Evolutionary conservation across 192 early-diverging fungal genomes (phyloP).

Genomic region (Cetraspora pellucida): DNA sequence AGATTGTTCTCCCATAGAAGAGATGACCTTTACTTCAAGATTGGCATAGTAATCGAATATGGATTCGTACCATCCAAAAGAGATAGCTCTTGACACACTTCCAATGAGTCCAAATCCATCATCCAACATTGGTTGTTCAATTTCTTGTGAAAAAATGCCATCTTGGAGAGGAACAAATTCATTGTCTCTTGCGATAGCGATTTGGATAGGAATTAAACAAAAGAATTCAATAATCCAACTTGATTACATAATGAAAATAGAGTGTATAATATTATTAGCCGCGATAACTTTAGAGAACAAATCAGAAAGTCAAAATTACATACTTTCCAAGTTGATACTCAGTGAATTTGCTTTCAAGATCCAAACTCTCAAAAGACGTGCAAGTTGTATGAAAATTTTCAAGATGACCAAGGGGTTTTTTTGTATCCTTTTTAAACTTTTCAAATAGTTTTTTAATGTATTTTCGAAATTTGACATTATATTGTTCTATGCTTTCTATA

Average conservation of each 20-base stretch:
- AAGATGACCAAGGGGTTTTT: slow-evolving; percentile 24
- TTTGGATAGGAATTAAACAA: slow-evolving; percentile 22
- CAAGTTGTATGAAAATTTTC: not conserved
- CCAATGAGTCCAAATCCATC: slow-evolving; percentile 25
- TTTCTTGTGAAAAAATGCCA: slow-evolving; percentile 16
- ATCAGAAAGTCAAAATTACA: not conserved
- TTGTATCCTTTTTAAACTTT: slow-evolving; percentile 22
- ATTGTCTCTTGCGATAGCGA: slow-evolving; percentile 33
- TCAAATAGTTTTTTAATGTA: slow-evolving; percentile 19
- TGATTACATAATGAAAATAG: not conserved
- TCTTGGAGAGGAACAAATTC: slow-evolving; percentile 24
- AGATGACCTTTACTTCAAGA: slow-evolving; percentile 31
- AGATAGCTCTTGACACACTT: slow-evolving; percentile 22
- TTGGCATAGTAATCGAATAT: slow-evolving; percentile 31
- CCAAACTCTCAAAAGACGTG: not conserved
- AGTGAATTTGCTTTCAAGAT: not conserved
- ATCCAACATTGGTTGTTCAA: not conserved
- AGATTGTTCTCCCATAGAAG: slow-evolving; percentile 36
- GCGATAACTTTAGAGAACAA: not conserved
- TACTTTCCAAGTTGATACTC: slow-evolving; percentile 21
- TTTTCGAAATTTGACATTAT: not conserved
- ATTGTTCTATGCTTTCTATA: not conserved
- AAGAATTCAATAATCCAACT: slow-evolving; percentile 29
- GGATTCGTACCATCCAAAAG: slow-evolving; percentile 34
- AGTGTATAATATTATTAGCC: not conserved